A percentile compares a stretch with the other conserved stretches of the same genome.
Conservation (phyloP, 108 stramenopile genomes). For the Nitzschia sp. region DNA sequence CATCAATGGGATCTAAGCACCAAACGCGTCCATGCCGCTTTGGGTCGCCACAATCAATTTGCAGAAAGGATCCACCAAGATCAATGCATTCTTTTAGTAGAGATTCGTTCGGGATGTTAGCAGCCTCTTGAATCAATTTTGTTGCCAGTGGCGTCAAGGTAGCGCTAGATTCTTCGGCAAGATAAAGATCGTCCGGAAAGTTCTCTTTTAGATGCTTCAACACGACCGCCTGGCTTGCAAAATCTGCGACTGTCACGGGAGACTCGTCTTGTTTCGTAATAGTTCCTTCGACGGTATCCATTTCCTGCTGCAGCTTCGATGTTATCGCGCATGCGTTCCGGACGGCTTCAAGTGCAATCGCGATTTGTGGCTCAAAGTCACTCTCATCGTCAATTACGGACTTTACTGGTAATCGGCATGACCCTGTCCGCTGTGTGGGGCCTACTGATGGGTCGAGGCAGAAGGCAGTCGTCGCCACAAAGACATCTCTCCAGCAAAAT, state of each 20-base stretch:
- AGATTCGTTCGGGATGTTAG: constrained; percentile 8
- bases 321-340: constrained; percentile 44
- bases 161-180: constrained; percentile 45
- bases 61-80: constrained; percentile 20
- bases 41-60: background rate
- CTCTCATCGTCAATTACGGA: background rate
- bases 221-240: constrained; percentile 62
- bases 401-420: background rate
- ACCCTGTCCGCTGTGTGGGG: background rate
- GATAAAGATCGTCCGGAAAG: constrained; percentile 47
- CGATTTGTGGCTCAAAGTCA: constrained; percentile 1
- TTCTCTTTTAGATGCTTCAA: constrained; percentile 32
- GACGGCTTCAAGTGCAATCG: constrained; percentile 43
- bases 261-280: constrained; percentile 53
- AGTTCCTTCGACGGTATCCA: constrained; percentile 17
- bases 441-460: background rate
- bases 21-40: constrained; percentile 45
- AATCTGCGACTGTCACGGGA: constrained; percentile 71
- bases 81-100: background rate
- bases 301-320: constrained; percentile 28
- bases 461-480: background rate
- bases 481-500: background rate
- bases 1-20: constrained; percentile 90
- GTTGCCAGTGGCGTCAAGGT: constrained; percentile 2
- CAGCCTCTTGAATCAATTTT: background rate